Base-by-base conservation (phyloP, 805 yeast genomes). In the Zygoascus flipseniorum region DNA sequence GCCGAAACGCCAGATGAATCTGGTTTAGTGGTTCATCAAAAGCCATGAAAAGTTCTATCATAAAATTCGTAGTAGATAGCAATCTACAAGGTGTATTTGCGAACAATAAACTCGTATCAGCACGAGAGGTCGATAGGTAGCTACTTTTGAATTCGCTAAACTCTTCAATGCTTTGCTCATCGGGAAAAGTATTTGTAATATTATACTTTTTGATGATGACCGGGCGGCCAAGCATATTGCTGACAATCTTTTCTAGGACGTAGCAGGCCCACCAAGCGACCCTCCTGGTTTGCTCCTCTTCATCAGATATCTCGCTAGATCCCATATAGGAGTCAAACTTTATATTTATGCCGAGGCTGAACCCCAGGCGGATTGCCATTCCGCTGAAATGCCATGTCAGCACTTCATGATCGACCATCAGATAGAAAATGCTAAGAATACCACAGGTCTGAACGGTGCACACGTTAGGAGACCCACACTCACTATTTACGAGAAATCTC, bases 181-280 rank as follows among this genome's bases (percentile, higher is more conserved):
- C 32, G 3, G 57, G 59, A 20, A 49, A 48, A 5, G 46, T 26
- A 20, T 43, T 20, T 10, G 56, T 56, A 18, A 57, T 56, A n/a
- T 53, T 51, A 23, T 53, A 49, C n/a, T 54, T 48, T 43, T 54
- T 57, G n/a, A 56, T 50, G n/a, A 48, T 49, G 10, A 52, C 51
- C 10, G 60, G 57, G 16, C 60, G 49, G 3, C 60, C 60, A 3
- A 56, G 44, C 20, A 56, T 56, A 48, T 48, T 56, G 42, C 53
- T 42, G 20, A 57, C 37, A 13, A 53, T 20, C 39, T 54, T 54
- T 16, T 54, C 57, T 10, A 55, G 31, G 2, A 53, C 45, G 47
- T 53, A 57, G 37, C 56, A 53, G 8, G 55, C 56, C 59, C 59
- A 56, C 59, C 59, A 57, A 2, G 52, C 46, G 31, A 53, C 23